These are phyloP conservation scores for Phlebopus sp. DNA, from an alignment of 1,284 basidiomycete genomes.

Conservation along the genomic window DNA sequence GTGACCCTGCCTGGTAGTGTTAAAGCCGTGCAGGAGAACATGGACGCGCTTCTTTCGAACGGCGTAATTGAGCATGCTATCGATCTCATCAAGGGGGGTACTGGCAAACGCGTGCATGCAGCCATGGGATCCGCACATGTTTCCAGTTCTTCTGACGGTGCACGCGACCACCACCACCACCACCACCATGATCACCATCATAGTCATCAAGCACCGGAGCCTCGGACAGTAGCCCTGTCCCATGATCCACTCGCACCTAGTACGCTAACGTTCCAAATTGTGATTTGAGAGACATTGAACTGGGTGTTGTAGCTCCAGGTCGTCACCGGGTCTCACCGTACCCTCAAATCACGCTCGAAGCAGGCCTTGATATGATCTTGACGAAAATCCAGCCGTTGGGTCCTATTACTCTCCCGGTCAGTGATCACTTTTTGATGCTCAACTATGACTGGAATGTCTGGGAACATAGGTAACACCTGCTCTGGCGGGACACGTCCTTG, in stretches of 20 bases:
- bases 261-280: conserved; percentile 32
- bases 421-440: conserved; percentile 9
- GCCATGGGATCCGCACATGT: conserved; percentile 31
- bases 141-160: conserved; percentile 17
- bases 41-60: conserved; percentile 57
- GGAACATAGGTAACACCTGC: conserved; percentile 47
- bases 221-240: conserved; percentile 51
- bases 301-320: conserved; percentile 47
- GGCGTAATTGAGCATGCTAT: conserved; percentile 70
- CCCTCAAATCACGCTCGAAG: conserved; percentile 63
- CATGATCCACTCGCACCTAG: conserved; percentile 68
- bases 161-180: conserved; percentile 35
- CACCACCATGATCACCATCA: conserved; percentile 44
- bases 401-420: conserved; percentile 38
- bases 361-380: conserved; percentile 60
- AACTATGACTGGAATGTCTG: conserved; percentile 1
- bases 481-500: conserved; percentile 68
- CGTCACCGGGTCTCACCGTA: conserved; percentile 77
- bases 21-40: conserved; percentile 80
- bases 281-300: neutral
- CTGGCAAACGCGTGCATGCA: conserved; percentile 60
- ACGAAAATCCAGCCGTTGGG: conserved; percentile 46
- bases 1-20: conserved; percentile 82
- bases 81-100: conserved; percentile 70
- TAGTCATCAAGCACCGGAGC: conserved; percentile 45